Base-by-base conservation (phyloP, 2,329 filamentous ascomycete genomes). In the Remersonia thermophila region DNA sequence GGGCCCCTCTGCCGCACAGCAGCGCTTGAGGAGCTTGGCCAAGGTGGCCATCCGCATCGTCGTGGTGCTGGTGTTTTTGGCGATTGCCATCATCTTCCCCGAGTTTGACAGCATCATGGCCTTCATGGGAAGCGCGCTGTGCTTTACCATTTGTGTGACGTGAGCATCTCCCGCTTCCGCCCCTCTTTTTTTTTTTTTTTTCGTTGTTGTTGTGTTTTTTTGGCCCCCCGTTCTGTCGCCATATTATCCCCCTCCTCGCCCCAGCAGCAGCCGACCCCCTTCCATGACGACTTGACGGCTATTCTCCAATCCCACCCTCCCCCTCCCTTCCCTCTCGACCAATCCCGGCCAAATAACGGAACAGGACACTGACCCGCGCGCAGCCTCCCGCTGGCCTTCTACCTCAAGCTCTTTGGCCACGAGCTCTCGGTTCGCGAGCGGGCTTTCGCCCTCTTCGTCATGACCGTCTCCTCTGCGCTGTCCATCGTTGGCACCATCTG, bases 71-170 rank as follows among this genome's bases (percentile, higher is more conserved):
- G 46, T 80, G 2, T 83, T 95, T 49, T 71, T 95, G 23, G 53
- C 73, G 33, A 81, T 95, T 40, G 77, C 87, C 6, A 66, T 76
- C 32, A 41, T 67, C 2, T 73, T 76, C 51, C 86, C 87, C 1
- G 73, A 76, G 0, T 94, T 94, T 52, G 86, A 94, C 55, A 78
- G 79, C 35, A 87, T 94, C 52, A 93, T 93, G 78, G 82, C 83
- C 3, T 78, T 94, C 43, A 77, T 96, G 62, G 89, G 91, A 10
- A 84, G 82, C 27, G 81, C 86, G 3, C 70, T 94, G 12, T 95
- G 89, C 61, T 94, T 94, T 50, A 84, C 83, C 13, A 93, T 96
- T 46, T 96, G 89, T 59, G 78, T 96, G 46, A 86, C 93, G 57
- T 66, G 51, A 54, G 65, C 59, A 10, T 25, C 27, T 23, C 20